A percentile compares a stretch with the other conserved stretches of the same genome.
Evolutionary conservation across 768 basidiomycete species (phyloP).

Genomic region (Lactifluus volemus): DNA sequence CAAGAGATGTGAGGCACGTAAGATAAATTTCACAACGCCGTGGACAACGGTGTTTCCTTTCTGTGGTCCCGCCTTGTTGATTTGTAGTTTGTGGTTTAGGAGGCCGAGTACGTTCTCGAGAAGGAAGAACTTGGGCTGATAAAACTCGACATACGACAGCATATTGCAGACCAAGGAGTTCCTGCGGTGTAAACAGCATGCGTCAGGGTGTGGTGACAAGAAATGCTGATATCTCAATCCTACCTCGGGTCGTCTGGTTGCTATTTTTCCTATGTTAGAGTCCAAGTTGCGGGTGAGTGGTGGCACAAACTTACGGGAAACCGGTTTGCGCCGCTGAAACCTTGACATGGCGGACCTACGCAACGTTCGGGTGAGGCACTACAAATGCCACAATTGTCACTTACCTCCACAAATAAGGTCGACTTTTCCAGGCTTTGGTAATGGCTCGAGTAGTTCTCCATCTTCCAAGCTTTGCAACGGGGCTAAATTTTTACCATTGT

Average conservation of each 20-base stretch:
- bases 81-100: slow-evolving; percentile 40
- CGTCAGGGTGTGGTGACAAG: neutral
- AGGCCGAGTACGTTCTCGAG: slow-evolving; percentile 69
- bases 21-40: slow-evolving; percentile 61
- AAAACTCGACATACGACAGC: slow-evolving; percentile 61
- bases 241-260: slow-evolving; percentile 55
- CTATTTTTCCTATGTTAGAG: slow-evolving; percentile 25
- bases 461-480: slow-evolving; percentile 35
- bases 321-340: slow-evolving; percentile 59
- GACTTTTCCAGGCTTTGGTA: slow-evolving; percentile 53
- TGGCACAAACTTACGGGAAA: slow-evolving; percentile 34
- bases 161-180: slow-evolving; percentile 60
- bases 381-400: slow-evolving; percentile 10
- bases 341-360: slow-evolving; percentile 69
- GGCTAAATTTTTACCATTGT: slow-evolving; percentile 33
- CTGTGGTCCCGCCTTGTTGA: slow-evolving; percentile 25
- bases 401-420: slow-evolving; percentile 70
- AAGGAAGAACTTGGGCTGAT: slow-evolving; percentile 52
- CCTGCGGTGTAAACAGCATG: slow-evolving; percentile 27
- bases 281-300: neutral
- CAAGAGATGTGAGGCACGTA: slow-evolving; percentile 52
- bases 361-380: neutral
- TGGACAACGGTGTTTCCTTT: slow-evolving; percentile 35
- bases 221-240: neutral
- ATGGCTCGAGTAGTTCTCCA: slow-evolving; percentile 29